phyloP scores from a whole-genome alignment of 192 early-diverging fungal species.

The Anaeromyces robustus region DNA sequence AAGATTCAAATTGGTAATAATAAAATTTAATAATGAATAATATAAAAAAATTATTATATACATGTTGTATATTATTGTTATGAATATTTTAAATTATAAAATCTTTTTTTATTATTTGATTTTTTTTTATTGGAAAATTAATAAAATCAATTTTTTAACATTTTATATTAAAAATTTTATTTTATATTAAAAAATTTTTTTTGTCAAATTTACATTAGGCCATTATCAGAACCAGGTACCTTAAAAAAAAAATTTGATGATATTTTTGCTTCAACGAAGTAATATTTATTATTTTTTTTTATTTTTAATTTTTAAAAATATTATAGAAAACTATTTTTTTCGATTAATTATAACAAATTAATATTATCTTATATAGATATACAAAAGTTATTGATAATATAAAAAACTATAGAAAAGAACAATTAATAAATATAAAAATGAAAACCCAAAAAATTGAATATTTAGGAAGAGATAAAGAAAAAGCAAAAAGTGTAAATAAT shows the following conservation, averaged over 20 bases:
- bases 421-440: constrained; percentile 40
- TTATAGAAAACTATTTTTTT: no score
- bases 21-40: no score
- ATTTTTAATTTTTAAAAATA: no score
- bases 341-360: no score
- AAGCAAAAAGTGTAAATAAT: constrained; percentile 43
- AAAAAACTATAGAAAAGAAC: constrained; percentile 56
- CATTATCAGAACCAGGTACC: constrained; percentile 65
- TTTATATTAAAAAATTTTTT: no score
- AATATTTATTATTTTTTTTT: neutral
- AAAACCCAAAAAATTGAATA: constrained; percentile 44
- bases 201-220: constrained; percentile 31
- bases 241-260: constrained; percentile 98
- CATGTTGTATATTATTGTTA: neutral
- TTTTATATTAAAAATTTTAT: no score
- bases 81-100: no score
- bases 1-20: constrained; percentile 76
- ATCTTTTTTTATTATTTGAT: no score
- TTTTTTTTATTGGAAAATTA: no score
- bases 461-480: constrained; percentile 49
- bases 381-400: constrained; percentile 82
- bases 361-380: constrained; percentile 51
- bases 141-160: no score
- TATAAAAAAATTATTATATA: neutral
- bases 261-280: constrained; percentile 83